A percentile compares a stretch with the other conserved stretches of the same genome.
phyloP scores from a whole-genome alignment of 31 red algal genomes.

The Asparagopsis taxiformis region DNA sequence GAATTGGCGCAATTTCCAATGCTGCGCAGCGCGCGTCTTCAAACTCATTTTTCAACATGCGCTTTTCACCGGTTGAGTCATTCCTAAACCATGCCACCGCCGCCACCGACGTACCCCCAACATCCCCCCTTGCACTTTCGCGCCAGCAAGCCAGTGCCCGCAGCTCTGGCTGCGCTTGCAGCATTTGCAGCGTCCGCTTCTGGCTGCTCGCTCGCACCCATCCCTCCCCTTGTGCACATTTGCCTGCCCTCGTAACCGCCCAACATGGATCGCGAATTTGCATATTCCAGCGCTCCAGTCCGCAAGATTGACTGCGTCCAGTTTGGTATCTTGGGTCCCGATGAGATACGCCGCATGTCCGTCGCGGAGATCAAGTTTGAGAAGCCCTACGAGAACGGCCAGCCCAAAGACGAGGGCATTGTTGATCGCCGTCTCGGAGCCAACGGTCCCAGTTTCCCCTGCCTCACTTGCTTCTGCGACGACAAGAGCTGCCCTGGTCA shows the following conservation, averaged over 20 bases:
- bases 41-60: neutral
- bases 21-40: neutral
- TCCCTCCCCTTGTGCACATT: neutral
- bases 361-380: slow-evolving; percentile 91
- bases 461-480: slow-evolving; percentile 81
- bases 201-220: neutral
- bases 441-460: slow-evolving; percentile 79
- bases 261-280: slow-evolving; percentile 25
- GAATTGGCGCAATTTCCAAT: neutral
- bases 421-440: slow-evolving; percentile 95
- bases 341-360: slow-evolving; percentile 92
- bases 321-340: slow-evolving; percentile 93
- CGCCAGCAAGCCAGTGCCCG: neutral
- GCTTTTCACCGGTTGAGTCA: neutral
- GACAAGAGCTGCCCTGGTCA: slow-evolving; percentile 91
- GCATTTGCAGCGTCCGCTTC: neutral
- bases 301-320: slow-evolving; percentile 78
- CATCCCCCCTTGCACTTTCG: neutral
- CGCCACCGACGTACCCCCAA: neutral
- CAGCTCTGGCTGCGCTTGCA: neutral
- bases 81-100: neutral
- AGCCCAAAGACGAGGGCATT: slow-evolving; percentile 80
- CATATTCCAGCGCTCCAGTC: slow-evolving; percentile 58
- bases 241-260: neutral
- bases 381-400: slow-evolving; percentile 79